Conservation (phyloP, 1,284 basidiomycete genomes). For the Peniophora sp. region DNA sequence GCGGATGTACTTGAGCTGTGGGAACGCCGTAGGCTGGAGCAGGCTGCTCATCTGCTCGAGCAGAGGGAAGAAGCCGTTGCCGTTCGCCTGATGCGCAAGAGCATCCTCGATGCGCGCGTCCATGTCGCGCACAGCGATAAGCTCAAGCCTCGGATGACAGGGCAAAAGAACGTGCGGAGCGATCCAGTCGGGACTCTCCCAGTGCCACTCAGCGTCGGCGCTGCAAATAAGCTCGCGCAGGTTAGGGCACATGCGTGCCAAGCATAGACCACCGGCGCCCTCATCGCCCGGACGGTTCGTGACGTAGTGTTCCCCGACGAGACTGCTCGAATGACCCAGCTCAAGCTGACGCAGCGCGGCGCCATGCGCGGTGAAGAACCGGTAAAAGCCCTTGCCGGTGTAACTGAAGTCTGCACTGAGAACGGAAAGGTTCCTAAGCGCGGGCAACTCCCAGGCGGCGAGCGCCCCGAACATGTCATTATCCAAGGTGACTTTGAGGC, state of each 20-base stretch:
- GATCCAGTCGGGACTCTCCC: conserved; percentile 71
- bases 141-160: conserved; percentile 47
- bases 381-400: conserved; percentile 49
- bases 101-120: conserved; percentile 47
- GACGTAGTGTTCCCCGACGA: conserved; percentile 56
- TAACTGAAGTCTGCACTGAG: conserved; percentile 63
- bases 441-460: conserved; percentile 51
- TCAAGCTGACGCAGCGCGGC: conserved; percentile 53
- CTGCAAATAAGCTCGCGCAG: conserved; percentile 61
- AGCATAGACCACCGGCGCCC: conserved; percentile 28
- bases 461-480: conserved; percentile 61
- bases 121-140: conserved; percentile 67
- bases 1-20: conserved; percentile 48
- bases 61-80: conserved; percentile 55
- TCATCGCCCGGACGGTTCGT: conserved; percentile 11
- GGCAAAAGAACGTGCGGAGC: conserved; percentile 68
- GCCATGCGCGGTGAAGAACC: conserved; percentile 62
- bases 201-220: conserved; percentile 73
- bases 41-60: conserved; percentile 56
- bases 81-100: conserved; percentile 22
- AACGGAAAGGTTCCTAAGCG: conserved; percentile 52
- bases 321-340: conserved; percentile 59
- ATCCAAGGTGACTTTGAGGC: conserved; percentile 62
- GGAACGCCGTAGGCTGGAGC: conserved; percentile 52
- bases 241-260: conserved; percentile 59